These are phyloP conservation scores for Caryopteris hybrid DNA, from an alignment of 305 asterid species.

Conservation along the genomic window DNA sequence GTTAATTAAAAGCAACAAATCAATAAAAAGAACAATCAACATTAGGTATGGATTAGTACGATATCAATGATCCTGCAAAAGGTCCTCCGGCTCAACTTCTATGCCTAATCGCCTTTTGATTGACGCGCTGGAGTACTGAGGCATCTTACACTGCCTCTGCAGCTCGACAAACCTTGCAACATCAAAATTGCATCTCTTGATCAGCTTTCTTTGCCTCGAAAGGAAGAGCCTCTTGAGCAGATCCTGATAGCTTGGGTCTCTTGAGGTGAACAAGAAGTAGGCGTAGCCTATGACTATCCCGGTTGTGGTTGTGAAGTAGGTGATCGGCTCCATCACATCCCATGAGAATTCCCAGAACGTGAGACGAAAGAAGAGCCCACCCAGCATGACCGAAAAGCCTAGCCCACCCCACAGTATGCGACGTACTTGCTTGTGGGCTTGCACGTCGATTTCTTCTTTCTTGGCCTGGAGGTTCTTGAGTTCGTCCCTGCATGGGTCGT, in stretches of 20 bases:
- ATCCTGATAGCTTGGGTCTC: conserved; percentile 54
- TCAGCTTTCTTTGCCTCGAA: conserved; percentile 49
- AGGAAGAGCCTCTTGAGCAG: conserved; percentile 40
- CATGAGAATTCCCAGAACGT: conserved; percentile 66
- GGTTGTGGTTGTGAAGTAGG: conserved; percentile 41
- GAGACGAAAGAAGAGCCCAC: conserved; percentile 41
- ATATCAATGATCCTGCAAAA: conserved; percentile 21
- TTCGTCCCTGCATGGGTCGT: conserved; percentile 30
- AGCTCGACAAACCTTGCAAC: conserved; percentile 39
- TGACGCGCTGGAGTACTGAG: conserved; percentile 17
- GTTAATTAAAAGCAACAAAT: background rate
- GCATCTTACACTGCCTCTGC: conserved; percentile 24
- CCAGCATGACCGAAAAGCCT: conserved; percentile 27
- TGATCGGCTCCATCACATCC: conserved; percentile 73
- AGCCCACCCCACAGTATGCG: conserved; percentile 49
- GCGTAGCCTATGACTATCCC: conserved; percentile 40
- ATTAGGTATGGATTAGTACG: background rate
- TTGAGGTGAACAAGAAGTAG: conserved; percentile 47
- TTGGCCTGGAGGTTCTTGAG: conserved; percentile 33
- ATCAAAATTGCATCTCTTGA: conserved; percentile 39
- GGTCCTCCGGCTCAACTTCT: conserved; percentile 31
- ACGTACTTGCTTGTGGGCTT: conserved; percentile 50
- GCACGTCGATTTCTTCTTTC: conserved; percentile 43
- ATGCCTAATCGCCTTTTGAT: conserved; percentile 28
- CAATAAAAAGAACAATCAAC: background rate